phyloP scores from a whole-genome alignment of 176 grass and related monocot species.

The Paspalum vaginatum region DNA sequence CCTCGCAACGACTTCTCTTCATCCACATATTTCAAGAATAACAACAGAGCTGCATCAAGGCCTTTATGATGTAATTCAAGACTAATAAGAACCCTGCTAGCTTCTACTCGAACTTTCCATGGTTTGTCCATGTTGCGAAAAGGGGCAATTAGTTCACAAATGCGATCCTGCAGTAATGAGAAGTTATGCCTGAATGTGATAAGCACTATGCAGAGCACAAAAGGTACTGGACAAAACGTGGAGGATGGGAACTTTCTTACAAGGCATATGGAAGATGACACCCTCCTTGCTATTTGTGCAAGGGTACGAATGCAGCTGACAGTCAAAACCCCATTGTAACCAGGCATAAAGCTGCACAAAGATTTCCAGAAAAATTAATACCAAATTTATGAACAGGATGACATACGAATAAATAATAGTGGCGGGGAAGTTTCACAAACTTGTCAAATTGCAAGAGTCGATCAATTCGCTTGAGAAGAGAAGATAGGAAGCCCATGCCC shows the following conservation, averaged over 20 bases:
- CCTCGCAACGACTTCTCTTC: conserved; percentile 89
- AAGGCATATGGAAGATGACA: conserved; percentile 69
- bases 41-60: conserved; percentile 71
- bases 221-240: not conserved
- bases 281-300: conserved; percentile 82
- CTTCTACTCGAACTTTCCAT: conserved; percentile 96
- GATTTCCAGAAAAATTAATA: conserved; percentile 41
- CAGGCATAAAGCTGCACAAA: conserved; percentile 81
- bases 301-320: conserved; percentile 94
- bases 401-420: conserved; percentile 27
- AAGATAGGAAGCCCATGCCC: conserved; percentile 67
- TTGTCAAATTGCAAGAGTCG: conserved; percentile 90
- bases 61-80: conserved; percentile 85
- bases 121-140: conserved; percentile 70
- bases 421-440: conserved; percentile 40
- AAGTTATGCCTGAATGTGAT: conserved; percentile 9
- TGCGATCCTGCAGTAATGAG: conserved; percentile 60
- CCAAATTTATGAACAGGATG: conserved; percentile 9
- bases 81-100: conserved; percentile 88
- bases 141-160: conserved; percentile 81
- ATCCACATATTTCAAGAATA: conserved; percentile 89
- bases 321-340: conserved; percentile 94
- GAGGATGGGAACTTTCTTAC: conserved; percentile 52
- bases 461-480: conserved; percentile 93
- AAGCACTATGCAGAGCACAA: conserved; percentile 27